phyloP scores from a whole-genome alignment of 2,329 filamentous ascomycete species.

The Clarireedia paspali region DNA sequence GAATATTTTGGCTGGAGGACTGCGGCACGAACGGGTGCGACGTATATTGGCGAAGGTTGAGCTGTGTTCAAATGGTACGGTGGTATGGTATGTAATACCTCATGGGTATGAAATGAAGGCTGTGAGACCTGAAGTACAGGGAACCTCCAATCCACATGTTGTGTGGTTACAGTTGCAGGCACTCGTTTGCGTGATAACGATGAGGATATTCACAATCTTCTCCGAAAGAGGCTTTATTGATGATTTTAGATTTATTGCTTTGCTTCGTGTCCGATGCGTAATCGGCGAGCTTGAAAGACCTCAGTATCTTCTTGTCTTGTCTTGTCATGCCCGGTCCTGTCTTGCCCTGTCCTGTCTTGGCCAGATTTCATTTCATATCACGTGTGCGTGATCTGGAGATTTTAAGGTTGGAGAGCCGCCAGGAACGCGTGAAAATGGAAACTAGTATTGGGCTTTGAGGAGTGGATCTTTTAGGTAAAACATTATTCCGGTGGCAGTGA shows the following conservation, averaged over 20 bases:
- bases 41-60: too few species aligned
- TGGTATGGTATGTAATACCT: too few species aligned
- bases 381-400: neutral
- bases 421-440: neutral
- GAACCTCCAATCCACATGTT: neutral
- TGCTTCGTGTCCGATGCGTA: too few species aligned
- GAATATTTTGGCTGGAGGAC: neutral
- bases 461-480: neutral
- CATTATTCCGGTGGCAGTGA: neutral
- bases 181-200: neutral
- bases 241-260: too few species aligned
- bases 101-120: neutral
- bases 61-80: too few species aligned
- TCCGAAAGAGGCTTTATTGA: too few species aligned
- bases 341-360: neutral
- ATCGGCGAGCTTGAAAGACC: too few species aligned
- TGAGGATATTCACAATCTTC: too few species aligned
- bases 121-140: neutral
- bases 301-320: too few species aligned
- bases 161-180: neutral
- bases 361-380: neutral
- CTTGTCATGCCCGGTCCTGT: too few species aligned
- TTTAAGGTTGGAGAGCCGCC: neutral
- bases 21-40: neutral
- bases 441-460: neutral